A percentile compares a stretch with the other conserved stretches of the same genome.
Evolutionary conservation across 2,329 filamentous ascomycete genomes (phyloP).

Genomic region (Penicillium decumbens): DNA sequence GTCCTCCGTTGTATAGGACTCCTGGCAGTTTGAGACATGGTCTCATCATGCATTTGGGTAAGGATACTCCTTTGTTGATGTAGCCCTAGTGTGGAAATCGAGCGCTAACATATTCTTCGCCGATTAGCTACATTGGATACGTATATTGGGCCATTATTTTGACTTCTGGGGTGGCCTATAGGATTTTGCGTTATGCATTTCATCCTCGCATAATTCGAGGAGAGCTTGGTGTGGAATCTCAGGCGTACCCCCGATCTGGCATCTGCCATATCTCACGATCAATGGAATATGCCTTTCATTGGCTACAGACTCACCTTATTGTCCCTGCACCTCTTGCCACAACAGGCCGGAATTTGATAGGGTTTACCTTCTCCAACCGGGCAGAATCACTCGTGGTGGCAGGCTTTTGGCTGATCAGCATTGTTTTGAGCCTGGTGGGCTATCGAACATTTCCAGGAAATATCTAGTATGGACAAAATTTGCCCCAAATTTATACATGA

Average conservation of each 20-base stretch:
- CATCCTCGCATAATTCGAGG: conserved; percentile 6
- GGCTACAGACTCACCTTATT: conserved; percentile 39
- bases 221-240: background rate
- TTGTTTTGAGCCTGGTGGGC: conserved; percentile 41
- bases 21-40: conserved; percentile 33
- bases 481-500: background rate
- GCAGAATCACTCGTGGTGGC: conserved; percentile 45
- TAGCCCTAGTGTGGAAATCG: background rate
- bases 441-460: conserved; percentile 47
- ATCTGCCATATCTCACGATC: background rate
- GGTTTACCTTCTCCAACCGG: conserved; percentile 48
- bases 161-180: conserved; percentile 32
- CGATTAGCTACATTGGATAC: conserved; percentile 28
- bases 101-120: background rate
- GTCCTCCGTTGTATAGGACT: conserved; percentile 20
- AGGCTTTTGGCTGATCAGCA: conserved; percentile 45
- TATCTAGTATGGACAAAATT: conserved; percentile 41
- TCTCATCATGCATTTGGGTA: conserved; percentile 39
- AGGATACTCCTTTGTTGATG: conserved; percentile 2
- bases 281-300: conserved; percentile 21
- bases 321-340: conserved; percentile 44
- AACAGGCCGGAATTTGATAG: conserved; percentile 40
- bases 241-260: conserved; percentile 3
- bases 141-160: conserved; percentile 41
- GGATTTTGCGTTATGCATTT: conserved; percentile 23